Conservation (phyloP, 768 basidiomycete genomes). For the Suillus tomentosus region DNA sequence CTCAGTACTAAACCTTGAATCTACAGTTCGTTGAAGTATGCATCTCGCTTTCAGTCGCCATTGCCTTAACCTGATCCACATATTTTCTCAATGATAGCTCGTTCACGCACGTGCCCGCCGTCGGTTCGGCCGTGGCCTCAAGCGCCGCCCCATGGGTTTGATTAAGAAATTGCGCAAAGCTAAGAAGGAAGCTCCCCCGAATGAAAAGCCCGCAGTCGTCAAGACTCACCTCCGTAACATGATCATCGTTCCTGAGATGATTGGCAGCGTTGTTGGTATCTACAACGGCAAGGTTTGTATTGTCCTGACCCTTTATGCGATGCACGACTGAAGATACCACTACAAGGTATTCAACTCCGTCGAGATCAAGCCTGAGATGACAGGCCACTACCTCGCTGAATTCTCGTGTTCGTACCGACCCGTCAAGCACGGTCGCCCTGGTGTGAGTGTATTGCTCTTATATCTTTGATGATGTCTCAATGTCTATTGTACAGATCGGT, state of each 20-base stretch:
- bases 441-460: slow-evolving; percentile 63
- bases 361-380: slow-evolving; percentile 99
- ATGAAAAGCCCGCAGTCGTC: slow-evolving; percentile 98
- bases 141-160: slow-evolving; percentile 96
- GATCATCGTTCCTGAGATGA: slow-evolving; percentile 99
- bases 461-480: slow-evolving; percentile 17
- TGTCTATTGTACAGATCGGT: slow-evolving; percentile 59
- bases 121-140: slow-evolving; percentile 98
- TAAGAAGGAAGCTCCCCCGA: slow-evolving; percentile 98
- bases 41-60: slow-evolving; percentile 16
- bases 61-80: slow-evolving; percentile 11
- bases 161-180: slow-evolving; percentile 99
- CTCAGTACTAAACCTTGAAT: slow-evolving; percentile 4
- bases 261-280: slow-evolving; percentile 96
- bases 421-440: slow-evolving; percentile 99
- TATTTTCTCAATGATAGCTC: slow-evolving; percentile 52
- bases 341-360: slow-evolving; percentile 88
- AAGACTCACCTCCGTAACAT: slow-evolving; percentile 99
- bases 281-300: slow-evolving; percentile 91
- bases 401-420: slow-evolving; percentile 97
- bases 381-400: slow-evolving; percentile 98
- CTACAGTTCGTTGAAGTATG: slow-evolving; percentile 78
- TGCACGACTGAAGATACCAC: slow-evolving; percentile 5
- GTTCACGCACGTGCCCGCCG: slow-evolving; percentile 98
- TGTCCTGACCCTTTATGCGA: neutral